Evolutionary conservation across 2,329 filamentous ascomycete species (phyloP).

Genomic region (Berkeleyomyces rouxiae): DNA sequence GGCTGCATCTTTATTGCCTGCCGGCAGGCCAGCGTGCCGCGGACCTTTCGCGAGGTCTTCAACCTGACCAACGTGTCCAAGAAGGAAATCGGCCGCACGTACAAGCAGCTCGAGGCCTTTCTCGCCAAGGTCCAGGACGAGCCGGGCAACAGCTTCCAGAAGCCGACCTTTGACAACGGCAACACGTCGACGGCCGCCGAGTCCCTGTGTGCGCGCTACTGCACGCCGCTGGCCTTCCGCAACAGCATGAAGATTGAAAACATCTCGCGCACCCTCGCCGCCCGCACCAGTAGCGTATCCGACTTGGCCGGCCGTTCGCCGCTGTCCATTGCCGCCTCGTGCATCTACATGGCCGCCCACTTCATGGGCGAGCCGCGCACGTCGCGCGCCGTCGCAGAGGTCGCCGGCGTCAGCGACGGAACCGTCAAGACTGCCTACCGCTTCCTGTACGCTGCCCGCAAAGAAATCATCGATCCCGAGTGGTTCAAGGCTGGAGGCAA

Average conservation of each 20-base stretch:
- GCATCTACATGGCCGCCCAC: constrained; percentile 89
- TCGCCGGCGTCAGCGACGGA: constrained; percentile 85
- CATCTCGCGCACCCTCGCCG: constrained; percentile 62
- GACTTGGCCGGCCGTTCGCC: constrained; percentile 85
- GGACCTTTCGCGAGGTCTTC: constrained; percentile 90
- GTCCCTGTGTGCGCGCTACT: constrained; percentile 79
- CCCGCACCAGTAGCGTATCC: constrained; percentile 58
- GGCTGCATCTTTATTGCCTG: constrained; percentile 97
- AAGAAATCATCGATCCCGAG: constrained; percentile 56
- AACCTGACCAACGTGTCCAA: constrained; percentile 85
- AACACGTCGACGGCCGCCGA: constrained; percentile 61
- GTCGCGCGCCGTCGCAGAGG: constrained; percentile 71
- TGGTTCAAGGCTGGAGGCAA: constrained; percentile 61
- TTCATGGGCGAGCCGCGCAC: constrained; percentile 63
- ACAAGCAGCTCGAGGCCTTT: constrained; percentile 84
- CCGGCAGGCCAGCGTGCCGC: constrained; percentile 69
- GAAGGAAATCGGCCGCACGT: constrained; percentile 92
- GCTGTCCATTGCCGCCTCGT: constrained; percentile 81
- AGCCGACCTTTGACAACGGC: constrained; percentile 51
- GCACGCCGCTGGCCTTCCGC: constrained; percentile 61
- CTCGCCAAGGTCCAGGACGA: constrained; percentile 57
- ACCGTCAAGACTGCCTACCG: constrained; percentile 96
- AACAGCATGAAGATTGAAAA: constrained; percentile 59
- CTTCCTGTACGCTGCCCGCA: constrained; percentile 58
- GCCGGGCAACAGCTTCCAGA: constrained; percentile 28